Conservation (phyloP, 176 grass and related monocot genomes). For the Themeda triandra region DNA sequence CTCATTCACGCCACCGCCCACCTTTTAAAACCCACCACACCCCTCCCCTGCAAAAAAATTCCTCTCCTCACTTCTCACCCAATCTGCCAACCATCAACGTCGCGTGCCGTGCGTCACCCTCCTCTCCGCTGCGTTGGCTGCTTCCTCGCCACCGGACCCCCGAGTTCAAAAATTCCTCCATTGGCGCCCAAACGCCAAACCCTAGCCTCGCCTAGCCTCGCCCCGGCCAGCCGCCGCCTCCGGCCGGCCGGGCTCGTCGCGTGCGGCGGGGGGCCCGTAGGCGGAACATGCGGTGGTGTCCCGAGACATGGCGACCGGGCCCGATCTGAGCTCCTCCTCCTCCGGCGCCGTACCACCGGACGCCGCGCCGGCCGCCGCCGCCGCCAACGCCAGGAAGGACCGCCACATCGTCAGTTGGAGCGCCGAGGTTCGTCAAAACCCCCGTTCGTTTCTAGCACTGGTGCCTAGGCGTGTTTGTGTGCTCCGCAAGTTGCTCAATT, state of each 20-base stretch:
- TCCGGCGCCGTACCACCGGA: neutral
- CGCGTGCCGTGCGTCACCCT: neutral
- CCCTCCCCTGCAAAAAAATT: neutral
- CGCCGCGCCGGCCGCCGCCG: neutral
- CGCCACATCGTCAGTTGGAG: constrained; percentile 86
- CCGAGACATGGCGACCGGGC: constrained; percentile 53
- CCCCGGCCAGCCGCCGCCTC: no score
- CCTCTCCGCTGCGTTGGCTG: neutral
- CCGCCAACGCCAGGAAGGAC: constrained; percentile 66
- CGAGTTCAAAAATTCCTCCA: constrained; percentile 43
- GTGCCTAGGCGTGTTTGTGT: neutral
- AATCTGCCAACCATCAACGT: neutral
- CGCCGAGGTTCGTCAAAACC: constrained; percentile 40
- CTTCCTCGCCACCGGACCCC: neutral
- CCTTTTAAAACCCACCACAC: neutral
- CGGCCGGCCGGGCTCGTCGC: neutral
- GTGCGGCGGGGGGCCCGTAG: neutral
- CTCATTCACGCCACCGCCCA: neutral
- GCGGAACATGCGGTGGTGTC: constrained; percentile 58
- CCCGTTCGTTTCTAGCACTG: neutral
- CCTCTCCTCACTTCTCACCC: no score
- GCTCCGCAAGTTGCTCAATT: neutral
- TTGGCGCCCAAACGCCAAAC: constrained; percentile 43
- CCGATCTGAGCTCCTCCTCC: constrained; percentile 48
- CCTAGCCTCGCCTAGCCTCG: constrained; percentile 22